phyloP scores from a whole-genome alignment of 2,329 filamentous ascomycete genomes.

The Colletotrichum endophyticum region DNA sequence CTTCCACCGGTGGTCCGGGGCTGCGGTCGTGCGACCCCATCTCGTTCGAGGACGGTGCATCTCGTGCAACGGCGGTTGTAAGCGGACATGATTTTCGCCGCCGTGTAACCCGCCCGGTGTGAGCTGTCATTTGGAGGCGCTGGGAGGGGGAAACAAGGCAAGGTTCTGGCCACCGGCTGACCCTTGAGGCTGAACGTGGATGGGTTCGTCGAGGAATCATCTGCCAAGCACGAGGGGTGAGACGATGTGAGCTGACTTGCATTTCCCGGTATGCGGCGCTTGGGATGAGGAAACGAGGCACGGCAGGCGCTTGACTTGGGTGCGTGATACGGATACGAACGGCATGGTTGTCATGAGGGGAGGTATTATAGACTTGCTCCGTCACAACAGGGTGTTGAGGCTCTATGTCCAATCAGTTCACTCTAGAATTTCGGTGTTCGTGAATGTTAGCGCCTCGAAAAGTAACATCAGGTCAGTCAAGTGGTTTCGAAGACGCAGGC shows the following conservation, averaged over 20 bases:
- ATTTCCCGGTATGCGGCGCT: neutral
- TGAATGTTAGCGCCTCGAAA: neutral
- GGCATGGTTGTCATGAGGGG: neutral
- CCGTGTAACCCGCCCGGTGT: neutral
- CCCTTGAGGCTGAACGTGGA: neutral
- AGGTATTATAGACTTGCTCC: neutral
- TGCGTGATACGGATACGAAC: neutral
- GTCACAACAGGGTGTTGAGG: neutral
- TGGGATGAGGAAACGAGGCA: neutral
- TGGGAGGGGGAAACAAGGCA: neutral
- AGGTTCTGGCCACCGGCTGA: neutral
- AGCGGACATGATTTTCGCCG: neutral
- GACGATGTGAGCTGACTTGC: neutral
- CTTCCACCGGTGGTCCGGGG: neutral
- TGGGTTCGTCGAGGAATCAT: neutral
- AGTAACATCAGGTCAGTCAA: neutral
- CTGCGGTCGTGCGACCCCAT: neutral
- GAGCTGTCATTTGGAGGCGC: neutral
- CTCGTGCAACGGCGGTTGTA: neutral
- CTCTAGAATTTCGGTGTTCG: neutral
- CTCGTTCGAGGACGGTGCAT: neutral
- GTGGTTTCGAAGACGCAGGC: neutral
- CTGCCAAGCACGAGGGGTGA: neutral
- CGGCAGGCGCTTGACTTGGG: neutral
- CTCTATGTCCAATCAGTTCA: neutral